Evolutionary conservation across 768 basidiomycete species (phyloP).

Genomic region (Phanerodontia chrysosporium): DNA sequence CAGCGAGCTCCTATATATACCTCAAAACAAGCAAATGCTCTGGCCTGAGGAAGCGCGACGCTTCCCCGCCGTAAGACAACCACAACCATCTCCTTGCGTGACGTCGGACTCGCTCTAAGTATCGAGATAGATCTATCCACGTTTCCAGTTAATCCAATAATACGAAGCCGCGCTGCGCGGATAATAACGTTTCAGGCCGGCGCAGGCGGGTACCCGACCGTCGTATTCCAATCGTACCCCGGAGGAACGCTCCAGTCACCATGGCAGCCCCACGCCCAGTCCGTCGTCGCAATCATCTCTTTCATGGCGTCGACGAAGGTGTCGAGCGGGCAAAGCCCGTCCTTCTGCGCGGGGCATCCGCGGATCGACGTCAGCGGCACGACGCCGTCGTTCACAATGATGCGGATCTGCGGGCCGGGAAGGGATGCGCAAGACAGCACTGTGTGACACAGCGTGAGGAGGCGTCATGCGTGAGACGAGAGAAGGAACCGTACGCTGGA

Average conservation of each 20-base stretch:
- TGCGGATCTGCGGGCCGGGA: slow-evolving; percentile 58
- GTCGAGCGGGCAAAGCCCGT: slow-evolving; percentile 75
- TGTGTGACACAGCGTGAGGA: slow-evolving; percentile 5
- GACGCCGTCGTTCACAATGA: slow-evolving; percentile 87
- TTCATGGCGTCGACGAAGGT: slow-evolving; percentile 69
- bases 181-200: too few species aligned
- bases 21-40: too few species aligned
- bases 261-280: slow-evolving; percentile 73
- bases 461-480: not conserved
- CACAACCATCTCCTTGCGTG: too few species aligned
- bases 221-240: slow-evolving; percentile 68
- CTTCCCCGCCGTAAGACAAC: too few species aligned
- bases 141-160: too few species aligned
- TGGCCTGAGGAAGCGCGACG: too few species aligned
- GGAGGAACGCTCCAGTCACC: slow-evolving; percentile 72
- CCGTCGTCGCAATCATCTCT: slow-evolving; percentile 59
- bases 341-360: slow-evolving; percentile 66
- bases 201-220: slow-evolving; percentile 56
- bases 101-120: too few species aligned
- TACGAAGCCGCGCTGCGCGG: too few species aligned
- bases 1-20: too few species aligned
- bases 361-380: slow-evolving; percentile 73
- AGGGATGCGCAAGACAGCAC: slow-evolving; percentile 25
- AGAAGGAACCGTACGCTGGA: slow-evolving; percentile 61
- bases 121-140: too few species aligned